Evolutionary conservation across 2,329 filamentous ascomycete species (phyloP), one percentile per base, ranked within the genome.

Genomic region (Talaromyces sp.): DNA sequence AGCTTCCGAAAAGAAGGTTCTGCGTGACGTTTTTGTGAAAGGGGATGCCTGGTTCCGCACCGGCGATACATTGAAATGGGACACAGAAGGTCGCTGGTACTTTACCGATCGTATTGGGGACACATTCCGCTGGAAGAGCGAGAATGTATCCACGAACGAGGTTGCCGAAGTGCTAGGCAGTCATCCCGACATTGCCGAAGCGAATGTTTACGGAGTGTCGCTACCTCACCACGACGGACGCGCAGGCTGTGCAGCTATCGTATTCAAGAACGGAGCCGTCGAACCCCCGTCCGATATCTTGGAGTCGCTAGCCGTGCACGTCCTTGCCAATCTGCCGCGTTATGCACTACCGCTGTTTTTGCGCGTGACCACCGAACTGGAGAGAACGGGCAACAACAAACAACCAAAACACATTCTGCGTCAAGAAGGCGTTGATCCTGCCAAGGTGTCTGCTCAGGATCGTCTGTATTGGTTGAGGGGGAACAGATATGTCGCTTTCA

Each of bases 31-130:
- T 1, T 85, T 95, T 66, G 79, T 77, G 63, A 88, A 88, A 70
- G 91, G 89, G 14, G 92, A 96, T 70, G 88, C 86, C 0, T 96
- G 86, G 81, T 96, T 92, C 80, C 86, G 91, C 25, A 89, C 90
- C 0, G 92, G 92, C n/a, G 92, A 96, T 70, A 82, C 95, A 18
- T 78, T 95, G 35, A 82, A 87, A n/a, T 84, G 83, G 77, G 89
- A 92, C 66, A 63, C 66, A 0, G 87, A 95, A 63, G 91, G 91
- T 5, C 81, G 87, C 2, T 84, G 87, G 73, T 95, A 83, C 79
- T 96, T 96, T 77, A 86, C 87, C 62, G 92, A 96, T 66, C 76
- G 82, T 3, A 75, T 83, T 57, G 82, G 82, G 11, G 82, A 84
- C 65, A 84, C 82, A 0, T 84, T 81, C 71, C 73, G 82, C 9